Conservation (phyloP, 2,329 filamentous ascomycete species). For the Rhynchosporium agropyri region DNA sequence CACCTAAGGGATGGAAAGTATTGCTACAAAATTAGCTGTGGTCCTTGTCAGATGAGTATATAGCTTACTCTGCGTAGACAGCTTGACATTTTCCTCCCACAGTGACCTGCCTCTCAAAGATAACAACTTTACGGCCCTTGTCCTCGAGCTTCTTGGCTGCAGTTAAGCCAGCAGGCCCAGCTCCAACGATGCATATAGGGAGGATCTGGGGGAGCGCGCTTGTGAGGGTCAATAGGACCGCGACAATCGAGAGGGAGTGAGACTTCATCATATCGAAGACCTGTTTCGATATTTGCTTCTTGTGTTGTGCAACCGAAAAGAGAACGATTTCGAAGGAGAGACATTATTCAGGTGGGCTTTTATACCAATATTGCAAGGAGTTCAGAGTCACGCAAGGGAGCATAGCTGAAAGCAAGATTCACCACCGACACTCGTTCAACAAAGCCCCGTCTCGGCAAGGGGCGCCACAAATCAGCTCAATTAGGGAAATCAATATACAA, state of each 20-base stretch:
- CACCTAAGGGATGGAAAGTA: conserved; percentile 16
- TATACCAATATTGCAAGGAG: background rate
- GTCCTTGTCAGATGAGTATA: background rate
- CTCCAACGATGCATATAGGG: conserved; percentile 21
- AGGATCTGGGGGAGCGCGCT: background rate
- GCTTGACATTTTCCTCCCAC: conserved; percentile 22
- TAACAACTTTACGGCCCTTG: conserved; percentile 7
- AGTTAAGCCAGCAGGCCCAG: conserved; percentile 18
- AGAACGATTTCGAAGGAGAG: background rate
- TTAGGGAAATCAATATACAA: background rate
- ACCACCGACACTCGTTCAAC: background rate
- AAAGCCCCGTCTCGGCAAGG: background rate
- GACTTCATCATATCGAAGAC: background rate
- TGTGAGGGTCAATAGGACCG: background rate
- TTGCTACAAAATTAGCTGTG: background rate
- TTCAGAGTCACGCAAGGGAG: background rate
- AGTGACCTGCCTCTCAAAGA: conserved; percentile 18
- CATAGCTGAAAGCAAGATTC: conserved; percentile 4
- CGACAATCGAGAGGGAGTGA: background rate
- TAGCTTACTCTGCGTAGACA: conserved; percentile 11
- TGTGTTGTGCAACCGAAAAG: background rate
- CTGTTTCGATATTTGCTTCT: too few species aligned
- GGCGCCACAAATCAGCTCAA: conserved; percentile 5
- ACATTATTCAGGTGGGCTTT: background rate
- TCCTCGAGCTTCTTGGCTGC: conserved; percentile 19